These are phyloP conservation scores for Fraxinus sp. DNA, from an alignment of 305 asterid genomes.

Conservation along the genomic window DNA sequence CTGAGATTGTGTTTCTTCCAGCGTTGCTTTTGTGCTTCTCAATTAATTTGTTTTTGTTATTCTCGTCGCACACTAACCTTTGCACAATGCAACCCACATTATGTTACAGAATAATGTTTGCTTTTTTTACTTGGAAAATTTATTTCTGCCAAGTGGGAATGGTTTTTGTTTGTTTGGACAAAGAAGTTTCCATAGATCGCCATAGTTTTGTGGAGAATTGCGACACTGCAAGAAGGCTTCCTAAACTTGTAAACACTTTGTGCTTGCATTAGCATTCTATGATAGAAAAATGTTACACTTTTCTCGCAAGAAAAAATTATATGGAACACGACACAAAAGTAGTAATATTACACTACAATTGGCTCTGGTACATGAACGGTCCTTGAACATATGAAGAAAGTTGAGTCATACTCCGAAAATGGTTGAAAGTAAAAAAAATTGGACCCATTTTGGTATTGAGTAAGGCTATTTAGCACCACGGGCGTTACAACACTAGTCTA, in stretches of 20 bases:
- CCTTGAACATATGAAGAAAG: too few relatives aligned
- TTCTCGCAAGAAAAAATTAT: too few relatives aligned
- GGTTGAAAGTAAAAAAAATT: too few relatives aligned
- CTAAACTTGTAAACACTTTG: too few relatives aligned
- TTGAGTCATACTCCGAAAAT: too few relatives aligned
- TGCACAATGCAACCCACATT: not conserved
- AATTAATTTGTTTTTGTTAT: not conserved
- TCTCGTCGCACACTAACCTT: not conserved
- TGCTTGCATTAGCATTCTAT: not conserved
- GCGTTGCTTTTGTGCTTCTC: not conserved
- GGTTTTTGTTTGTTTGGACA: not conserved
- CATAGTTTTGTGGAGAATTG: not conserved
- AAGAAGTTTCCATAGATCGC: not conserved
- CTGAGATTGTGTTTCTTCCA: not conserved
- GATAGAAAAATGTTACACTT: not conserved
- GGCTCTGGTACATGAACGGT: too few relatives aligned
- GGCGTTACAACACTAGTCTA: too few relatives aligned
- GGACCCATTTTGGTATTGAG: too few relatives aligned
- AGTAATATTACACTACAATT: too few relatives aligned
- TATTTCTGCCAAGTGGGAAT: not conserved
- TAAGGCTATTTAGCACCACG: too few relatives aligned
- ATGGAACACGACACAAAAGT: too few relatives aligned
- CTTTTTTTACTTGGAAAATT: not conserved
- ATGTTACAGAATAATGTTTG: not conserved
- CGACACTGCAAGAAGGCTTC: not conserved